Conservation (phyloP, 306 rosid species). For the Vigna reflexopilosa region DNA sequence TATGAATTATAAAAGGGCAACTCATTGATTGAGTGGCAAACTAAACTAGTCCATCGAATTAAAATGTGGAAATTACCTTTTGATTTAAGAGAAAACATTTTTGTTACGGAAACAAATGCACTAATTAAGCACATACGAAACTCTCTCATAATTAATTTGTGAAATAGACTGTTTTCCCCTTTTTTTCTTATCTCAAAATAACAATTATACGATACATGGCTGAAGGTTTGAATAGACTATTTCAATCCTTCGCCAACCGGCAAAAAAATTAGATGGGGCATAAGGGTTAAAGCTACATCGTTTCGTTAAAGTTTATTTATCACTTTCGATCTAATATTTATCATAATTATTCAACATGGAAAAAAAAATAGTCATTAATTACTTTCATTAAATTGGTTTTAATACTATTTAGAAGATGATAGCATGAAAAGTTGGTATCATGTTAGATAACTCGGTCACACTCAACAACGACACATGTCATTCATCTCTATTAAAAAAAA, state of each 20-base stretch:
- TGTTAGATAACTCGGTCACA: too few species aligned
- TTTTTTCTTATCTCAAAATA: not conserved
- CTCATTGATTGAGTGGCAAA: conserved; percentile 12
- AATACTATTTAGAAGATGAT: too few species aligned
- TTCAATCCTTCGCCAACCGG: not conserved
- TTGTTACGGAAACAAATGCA: not conserved
- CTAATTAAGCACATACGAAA: not conserved
- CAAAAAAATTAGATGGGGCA: not conserved
- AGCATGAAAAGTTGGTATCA: too few species aligned
- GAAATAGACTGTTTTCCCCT: not conserved
- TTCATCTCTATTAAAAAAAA: too few species aligned
- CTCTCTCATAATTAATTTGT: not conserved
- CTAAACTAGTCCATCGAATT: not conserved
- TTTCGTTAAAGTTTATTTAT: too few species aligned
- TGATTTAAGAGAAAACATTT: not conserved
- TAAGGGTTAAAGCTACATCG: too few species aligned
- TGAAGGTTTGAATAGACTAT: not conserved
- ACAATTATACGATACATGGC: not conserved
- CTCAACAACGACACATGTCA: too few species aligned
- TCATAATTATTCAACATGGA: too few species aligned
- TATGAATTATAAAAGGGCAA: not conserved
- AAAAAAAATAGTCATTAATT: too few species aligned
- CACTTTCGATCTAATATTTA: too few species aligned
- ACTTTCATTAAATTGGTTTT: too few species aligned
- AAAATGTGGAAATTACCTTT: conserved; percentile 8